These are phyloP conservation scores for Dianthus caryophyllus DNA, from an alignment of 148 eudicot genomes.

Conservation along the genomic window DNA sequence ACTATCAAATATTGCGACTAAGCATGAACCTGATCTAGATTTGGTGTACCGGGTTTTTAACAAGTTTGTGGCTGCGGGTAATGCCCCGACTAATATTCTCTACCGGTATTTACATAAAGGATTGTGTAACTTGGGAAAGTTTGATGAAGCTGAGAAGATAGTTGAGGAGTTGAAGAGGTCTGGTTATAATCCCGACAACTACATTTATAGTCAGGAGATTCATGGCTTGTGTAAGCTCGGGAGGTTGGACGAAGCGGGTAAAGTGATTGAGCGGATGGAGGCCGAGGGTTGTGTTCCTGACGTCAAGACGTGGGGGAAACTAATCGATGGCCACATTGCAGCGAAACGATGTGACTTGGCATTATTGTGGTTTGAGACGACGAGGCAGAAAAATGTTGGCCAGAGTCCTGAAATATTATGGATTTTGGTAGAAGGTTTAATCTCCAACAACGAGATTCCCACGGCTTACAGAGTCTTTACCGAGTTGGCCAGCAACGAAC, in stretches of 20 bases:
- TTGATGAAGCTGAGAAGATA: slow-evolving; percentile 76
- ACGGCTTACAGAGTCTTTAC: not conserved
- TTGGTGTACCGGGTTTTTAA: slow-evolving; percentile 62
- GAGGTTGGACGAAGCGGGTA: slow-evolving; percentile 59
- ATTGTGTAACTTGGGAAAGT: slow-evolving; percentile 58
- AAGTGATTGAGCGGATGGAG: slow-evolving; percentile 55
- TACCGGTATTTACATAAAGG: slow-evolving; percentile 71
- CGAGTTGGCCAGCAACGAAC: not conserved
- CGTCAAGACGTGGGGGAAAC: slow-evolving; percentile 72
- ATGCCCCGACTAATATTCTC: slow-evolving; percentile 41
- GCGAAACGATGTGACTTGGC: slow-evolving; percentile 58
- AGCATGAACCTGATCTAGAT: slow-evolving; percentile 40
- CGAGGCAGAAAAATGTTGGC: slow-evolving; percentile 42
- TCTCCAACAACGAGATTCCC: not conserved
- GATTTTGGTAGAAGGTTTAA: not conserved
- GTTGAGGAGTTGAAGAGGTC: slow-evolving; percentile 50
- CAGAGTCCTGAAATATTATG: not conserved
- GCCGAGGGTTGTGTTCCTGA: too few relatives aligned
- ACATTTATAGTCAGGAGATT: slow-evolving; percentile 68
- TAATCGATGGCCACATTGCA: slow-evolving; percentile 58
- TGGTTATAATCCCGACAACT: slow-evolving; percentile 69
- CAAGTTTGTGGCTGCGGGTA: slow-evolving; percentile 49
- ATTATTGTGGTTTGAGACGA: slow-evolving; percentile 45
- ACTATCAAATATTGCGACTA: slow-evolving; percentile 34
- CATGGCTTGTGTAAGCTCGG: slow-evolving; percentile 55